A percentile compares a stretch with the other conserved stretches of the same genome.
Evolutionary conservation across 2,329 filamentous ascomycete species (phyloP).

Genomic region (Tolypocladium inflatum): DNA sequence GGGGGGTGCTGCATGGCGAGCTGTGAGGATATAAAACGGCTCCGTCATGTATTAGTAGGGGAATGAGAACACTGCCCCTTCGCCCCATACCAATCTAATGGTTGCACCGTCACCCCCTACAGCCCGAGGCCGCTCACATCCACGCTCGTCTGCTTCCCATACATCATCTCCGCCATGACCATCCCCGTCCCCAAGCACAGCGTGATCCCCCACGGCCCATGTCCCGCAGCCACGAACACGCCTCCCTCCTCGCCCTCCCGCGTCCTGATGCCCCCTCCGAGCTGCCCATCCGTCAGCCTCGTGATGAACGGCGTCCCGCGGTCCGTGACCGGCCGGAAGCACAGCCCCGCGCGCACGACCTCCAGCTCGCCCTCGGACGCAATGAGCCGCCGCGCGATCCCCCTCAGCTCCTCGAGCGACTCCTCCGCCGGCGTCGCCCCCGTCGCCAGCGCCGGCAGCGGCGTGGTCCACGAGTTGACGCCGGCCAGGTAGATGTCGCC

Average conservation of each 20-base stretch:
- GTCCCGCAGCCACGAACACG: conserved; percentile 61
- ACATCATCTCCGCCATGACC: conserved; percentile 61
- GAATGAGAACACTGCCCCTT: neutral
- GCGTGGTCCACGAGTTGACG: conserved; percentile 51
- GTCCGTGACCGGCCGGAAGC: conserved; percentile 61
- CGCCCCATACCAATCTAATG: neutral
- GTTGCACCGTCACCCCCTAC: neutral
- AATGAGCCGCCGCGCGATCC: conserved; percentile 38
- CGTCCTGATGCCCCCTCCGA: conserved; percentile 40
- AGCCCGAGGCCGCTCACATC: conserved; percentile 33
- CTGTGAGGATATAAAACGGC: conserved; percentile 23
- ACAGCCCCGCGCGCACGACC: conserved; percentile 55
- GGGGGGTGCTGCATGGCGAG: conserved; percentile 44
- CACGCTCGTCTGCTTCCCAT: conserved; percentile 45
- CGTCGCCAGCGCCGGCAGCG: conserved; percentile 40
- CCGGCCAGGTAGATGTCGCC: conserved; percentile 67
- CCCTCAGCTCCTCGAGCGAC: conserved; percentile 38
- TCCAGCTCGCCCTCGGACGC: conserved; percentile 42
- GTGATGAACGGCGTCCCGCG: conserved; percentile 55
- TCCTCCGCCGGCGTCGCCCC: conserved; percentile 8
- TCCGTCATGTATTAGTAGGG: conserved; percentile 10
- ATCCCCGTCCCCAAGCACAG: conserved; percentile 58
- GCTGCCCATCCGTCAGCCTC: conserved; percentile 42
- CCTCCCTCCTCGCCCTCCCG: conserved; percentile 40
- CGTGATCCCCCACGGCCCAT: conserved; percentile 68